phyloP scores from a whole-genome alignment of 768 basidiomycete genomes.

The Macrolepiota dolichaula region DNA sequence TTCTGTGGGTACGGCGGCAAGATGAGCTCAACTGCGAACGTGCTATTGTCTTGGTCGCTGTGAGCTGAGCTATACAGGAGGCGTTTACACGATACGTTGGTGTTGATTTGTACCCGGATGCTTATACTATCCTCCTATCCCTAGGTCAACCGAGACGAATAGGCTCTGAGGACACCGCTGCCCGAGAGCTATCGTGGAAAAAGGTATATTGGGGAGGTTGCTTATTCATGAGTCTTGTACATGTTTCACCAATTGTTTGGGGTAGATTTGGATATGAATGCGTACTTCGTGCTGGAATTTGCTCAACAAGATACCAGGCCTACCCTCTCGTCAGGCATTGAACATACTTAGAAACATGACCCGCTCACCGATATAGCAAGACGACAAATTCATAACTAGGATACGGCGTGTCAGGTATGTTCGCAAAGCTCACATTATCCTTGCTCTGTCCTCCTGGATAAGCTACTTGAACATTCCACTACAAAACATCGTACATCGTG shows the following conservation, averaged over 20 bases:
- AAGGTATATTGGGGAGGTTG: too few relatives aligned
- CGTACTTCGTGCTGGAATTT: background rate
- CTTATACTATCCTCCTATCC: too few relatives aligned
- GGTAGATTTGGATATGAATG: background rate
- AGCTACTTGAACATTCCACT: slow-evolving; percentile 67
- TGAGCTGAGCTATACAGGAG: too few relatives aligned
- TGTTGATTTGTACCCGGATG: too few relatives aligned
- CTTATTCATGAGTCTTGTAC: too few relatives aligned
- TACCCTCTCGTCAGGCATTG: slow-evolving; percentile 22
- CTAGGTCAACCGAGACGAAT: too few relatives aligned
- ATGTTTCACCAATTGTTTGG: background rate
- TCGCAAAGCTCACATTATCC: slow-evolving; percentile 63
- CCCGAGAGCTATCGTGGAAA: background rate
- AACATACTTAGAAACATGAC: background rate
- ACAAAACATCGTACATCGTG: slow-evolving; percentile 71
- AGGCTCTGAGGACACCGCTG: too few relatives aligned
- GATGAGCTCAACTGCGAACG: too few relatives aligned
- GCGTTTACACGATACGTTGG: too few relatives aligned
- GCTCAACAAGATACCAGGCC: slow-evolving; percentile 67
- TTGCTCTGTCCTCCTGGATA: slow-evolving; percentile 69
- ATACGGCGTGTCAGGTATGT: slow-evolving; percentile 51
- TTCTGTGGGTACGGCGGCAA: too few relatives aligned
- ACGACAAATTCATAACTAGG: slow-evolving; percentile 49
- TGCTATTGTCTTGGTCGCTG: too few relatives aligned
- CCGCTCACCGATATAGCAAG: slow-evolving; percentile 66